phyloP scores from a whole-genome alignment of 257 asterid species.

The Echium plantagineum region DNA sequence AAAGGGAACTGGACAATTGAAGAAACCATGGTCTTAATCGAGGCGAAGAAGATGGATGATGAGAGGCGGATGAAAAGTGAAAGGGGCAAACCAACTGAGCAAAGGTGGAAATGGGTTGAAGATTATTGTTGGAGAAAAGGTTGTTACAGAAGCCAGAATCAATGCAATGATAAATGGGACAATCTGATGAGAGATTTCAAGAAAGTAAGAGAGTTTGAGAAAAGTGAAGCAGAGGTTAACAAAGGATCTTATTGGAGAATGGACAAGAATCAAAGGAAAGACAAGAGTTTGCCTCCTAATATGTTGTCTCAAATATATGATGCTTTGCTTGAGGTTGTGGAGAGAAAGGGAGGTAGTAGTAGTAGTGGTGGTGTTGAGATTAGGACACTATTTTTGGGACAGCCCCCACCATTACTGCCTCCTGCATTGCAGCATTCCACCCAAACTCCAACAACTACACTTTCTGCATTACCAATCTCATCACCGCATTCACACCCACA shows the following conservation, averaged over 20 bases:
- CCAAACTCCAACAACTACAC: slow-evolving; percentile 10
- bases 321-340: slow-evolving; percentile 63
- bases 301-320: slow-evolving; percentile 71
- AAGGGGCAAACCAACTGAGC: slow-evolving; percentile 62
- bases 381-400: slow-evolving; percentile 5
- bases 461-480: slow-evolving; percentile 18
- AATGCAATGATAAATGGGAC: slow-evolving; percentile 96
- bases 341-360: slow-evolving; percentile 23
- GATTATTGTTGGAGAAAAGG: slow-evolving; percentile 78
- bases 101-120: slow-evolving; percentile 96
- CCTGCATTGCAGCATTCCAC: slow-evolving; percentile 33
- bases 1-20: slow-evolving; percentile 91
- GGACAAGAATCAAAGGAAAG: slow-evolving; percentile 73
- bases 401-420: slow-evolving; percentile 11
- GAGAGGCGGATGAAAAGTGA: slow-evolving; percentile 71
- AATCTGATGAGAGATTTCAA: slow-evolving; percentile 92
- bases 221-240: slow-evolving; percentile 8
- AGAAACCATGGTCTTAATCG: slow-evolving; percentile 75
- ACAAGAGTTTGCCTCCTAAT: slow-evolving; percentile 56
- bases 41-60: slow-evolving; percentile 84
- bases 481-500: background rate
- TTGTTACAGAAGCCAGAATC: slow-evolving; percentile 80
- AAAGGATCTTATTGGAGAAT: slow-evolving; percentile 59
- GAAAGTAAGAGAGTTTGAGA: slow-evolving; percentile 66
- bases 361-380: slow-evolving; percentile 6